A percentile compares a stretch with the other conserved stretches of the same genome.
Conservation (phyloP, 495 filamentous ascomycete genomes). For the Podospora didyma region DNA sequence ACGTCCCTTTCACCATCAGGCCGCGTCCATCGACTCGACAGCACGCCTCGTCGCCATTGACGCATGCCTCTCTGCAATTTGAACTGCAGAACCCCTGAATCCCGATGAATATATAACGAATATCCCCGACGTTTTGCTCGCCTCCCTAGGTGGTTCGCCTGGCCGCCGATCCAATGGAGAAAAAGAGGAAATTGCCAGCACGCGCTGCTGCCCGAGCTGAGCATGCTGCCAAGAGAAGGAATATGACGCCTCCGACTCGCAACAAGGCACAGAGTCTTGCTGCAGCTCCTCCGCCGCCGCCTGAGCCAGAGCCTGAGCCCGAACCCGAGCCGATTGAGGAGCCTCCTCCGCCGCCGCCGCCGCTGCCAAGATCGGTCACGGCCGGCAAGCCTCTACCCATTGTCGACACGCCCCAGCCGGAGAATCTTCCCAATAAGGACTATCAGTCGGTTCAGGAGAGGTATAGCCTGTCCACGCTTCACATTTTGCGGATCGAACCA, state of each 20-base stretch:
- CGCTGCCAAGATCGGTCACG: constrained; percentile 55
- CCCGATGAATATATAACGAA: constrained; percentile 24
- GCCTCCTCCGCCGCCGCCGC: constrained; percentile 55
- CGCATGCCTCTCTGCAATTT: neutral
- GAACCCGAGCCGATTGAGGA: constrained; percentile 26
- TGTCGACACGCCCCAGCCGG: constrained; percentile 62
- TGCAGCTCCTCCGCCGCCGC: constrained; percentile 28
- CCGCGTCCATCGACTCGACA: neutral
- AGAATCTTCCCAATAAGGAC: constrained; percentile 58
- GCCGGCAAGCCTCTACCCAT: constrained; percentile 69
- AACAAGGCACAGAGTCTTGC: neutral
- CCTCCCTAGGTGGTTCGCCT: constrained; percentile 16
- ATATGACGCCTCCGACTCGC: constrained; percentile 30
- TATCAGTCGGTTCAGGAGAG: constrained; percentile 85
- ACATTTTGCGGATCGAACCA: neutral
- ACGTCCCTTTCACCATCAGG: neutral
- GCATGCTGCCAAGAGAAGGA: constrained; percentile 47
- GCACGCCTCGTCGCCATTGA: neutral
- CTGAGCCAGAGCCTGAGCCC: constrained; percentile 21
- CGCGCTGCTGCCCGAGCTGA: constrained; percentile 50
- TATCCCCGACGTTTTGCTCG: neutral
- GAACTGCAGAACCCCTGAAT: neutral
- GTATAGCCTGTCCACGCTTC: constrained; percentile 36
- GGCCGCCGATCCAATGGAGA: constrained; percentile 40
- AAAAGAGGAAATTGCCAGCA: constrained; percentile 54